Base-by-base conservation (phyloP, 2,329 filamentous ascomycete genomes). In the Exophiala dermatitidis region DNA sequence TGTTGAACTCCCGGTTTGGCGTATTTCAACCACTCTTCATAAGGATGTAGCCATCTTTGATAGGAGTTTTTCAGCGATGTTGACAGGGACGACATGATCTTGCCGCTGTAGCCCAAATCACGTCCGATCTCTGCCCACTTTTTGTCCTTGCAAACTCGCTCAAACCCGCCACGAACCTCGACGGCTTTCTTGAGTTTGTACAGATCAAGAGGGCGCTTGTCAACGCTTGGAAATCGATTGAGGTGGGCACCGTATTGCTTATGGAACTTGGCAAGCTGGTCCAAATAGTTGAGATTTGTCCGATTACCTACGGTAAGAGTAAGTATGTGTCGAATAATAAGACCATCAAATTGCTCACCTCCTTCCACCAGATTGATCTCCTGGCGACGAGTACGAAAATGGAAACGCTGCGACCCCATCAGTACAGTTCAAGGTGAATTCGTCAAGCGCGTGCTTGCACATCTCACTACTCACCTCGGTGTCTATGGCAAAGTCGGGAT, bases 71-170 rank as follows among this genome's bases (percentile, higher is more conserved):
- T 98, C 40, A 98, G 79, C 3, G 93, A 97, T 0, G 93, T 98
- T 4, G 93, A 98, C 44, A 98, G 75, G 5, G 93, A 97, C 2
- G 91, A 97, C 93, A 98, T 98, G 59, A 98, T 98, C 75, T 98
- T 98, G 67, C 93, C 93, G 67, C 91, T 97, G 71, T 98, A 98
- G 50, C 93, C 93, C 45, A 98, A 74, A 68, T 97, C 93, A 65
- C 93, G 84, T 33, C 93, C 93, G 63, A 98, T 97, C 70, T 98
- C 93, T 10, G 93, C 93, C 93, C 93, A 98, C 74, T 97, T 97
- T 73, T 98, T 98, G 52, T 85, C 44, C 71, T 95, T 96, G 78
- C 93, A 98, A 42, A 98, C 93, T 66, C 88, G 88, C 51, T 96
- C 90, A 64, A 98, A 98, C 2, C 93, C 93, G 44, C 93, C 93